These are phyloP conservation scores for Danielia oregonensis DNA, from an alignment of 805 yeast genomes.

Conservation along the genomic window DNA sequence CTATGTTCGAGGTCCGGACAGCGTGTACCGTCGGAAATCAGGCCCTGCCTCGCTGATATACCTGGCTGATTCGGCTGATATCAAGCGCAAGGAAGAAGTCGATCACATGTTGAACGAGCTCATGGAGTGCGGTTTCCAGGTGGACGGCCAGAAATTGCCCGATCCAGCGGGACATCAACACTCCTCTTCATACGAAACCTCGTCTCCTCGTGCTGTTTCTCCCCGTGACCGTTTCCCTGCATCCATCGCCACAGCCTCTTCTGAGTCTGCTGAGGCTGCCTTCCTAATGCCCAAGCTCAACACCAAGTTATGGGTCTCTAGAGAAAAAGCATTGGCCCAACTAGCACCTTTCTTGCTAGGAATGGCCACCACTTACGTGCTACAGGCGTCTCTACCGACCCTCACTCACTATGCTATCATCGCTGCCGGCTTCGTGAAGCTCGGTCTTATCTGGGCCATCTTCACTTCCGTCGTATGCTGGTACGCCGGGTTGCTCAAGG, in stretches of 20 bases:
- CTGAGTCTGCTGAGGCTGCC: too few species aligned
- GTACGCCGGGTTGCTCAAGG: slow-evolving; percentile 28
- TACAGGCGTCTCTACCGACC: slow-evolving; percentile 20
- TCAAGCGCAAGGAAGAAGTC: slow-evolving; percentile 19
- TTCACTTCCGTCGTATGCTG: slow-evolving; percentile 22
- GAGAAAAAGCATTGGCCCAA: background rate
- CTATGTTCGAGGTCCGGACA: slow-evolving; percentile 10
- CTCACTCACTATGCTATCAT: slow-evolving; percentile 18
- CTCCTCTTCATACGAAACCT: too few species aligned
- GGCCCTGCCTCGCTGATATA: slow-evolving; percentile 25
- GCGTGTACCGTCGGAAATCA: slow-evolving; percentile 7
- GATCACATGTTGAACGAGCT: slow-evolving; percentile 30
- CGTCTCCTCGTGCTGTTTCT: too few species aligned
- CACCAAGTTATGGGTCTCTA: too few species aligned
- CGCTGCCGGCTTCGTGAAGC: slow-evolving; percentile 18
- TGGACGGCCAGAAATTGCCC: background rate
- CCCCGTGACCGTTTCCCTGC: too few species aligned
- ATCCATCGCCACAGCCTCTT: too few species aligned
- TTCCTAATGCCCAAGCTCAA: too few species aligned
- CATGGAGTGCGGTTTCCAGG: slow-evolving; percentile 25
- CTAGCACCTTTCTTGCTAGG: slow-evolving; percentile 25
- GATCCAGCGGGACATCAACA: background rate
- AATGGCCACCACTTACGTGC: slow-evolving; percentile 17
- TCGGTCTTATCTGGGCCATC: slow-evolving; percentile 22
- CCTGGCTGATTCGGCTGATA: slow-evolving; percentile 38